Base-by-base conservation (phyloP, 352 stramenopile genomes). In the Phytophthora tubulina region DNA sequence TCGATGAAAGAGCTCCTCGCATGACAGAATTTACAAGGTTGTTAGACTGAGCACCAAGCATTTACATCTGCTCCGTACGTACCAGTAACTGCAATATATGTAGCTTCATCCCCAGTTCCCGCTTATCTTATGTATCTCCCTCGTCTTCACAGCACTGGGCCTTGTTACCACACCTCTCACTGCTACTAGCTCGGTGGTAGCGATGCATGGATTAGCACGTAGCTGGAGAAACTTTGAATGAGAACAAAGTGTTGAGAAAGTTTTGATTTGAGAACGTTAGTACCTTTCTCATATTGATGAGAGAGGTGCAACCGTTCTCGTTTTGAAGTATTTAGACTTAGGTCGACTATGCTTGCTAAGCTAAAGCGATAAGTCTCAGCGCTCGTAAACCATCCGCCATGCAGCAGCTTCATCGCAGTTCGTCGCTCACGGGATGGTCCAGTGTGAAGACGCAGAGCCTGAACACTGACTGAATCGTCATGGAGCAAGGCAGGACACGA, bases 151-250 rank as follows among this genome's bases (percentile, higher is more conserved):
- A 64, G 57, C 57, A 55, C 57, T 31, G 42, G n/a, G 32, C 32
- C n/a, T 63, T 63, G 32, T 54, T 63, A 63, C 56, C 57, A 64
- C 45, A 55, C 33, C 57, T 7, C 57, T n/a, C 57, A 55, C 57
- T 64, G 45, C 44, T 64, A 55, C 57, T 64, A 55, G 36, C 41
- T 63, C 42, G 41, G 55, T 53, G 33, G 9, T 44, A 63, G 17
- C 57, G 57, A 55, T 9, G 53, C 9, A 8, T 2, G 7, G 10
- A 30, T 15, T 31, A 61, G 36, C 8, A 30, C 21, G 17, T 38
- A 39, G 10, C 36, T 31, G 53, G 27, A 50, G 17, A 50, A 61
- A 51, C 36, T 39, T n/a, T 61, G 13, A 61, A 49, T 41, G 38
- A 41, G 30, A 32, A 32, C 4, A 50, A 31, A 14, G 21, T 21